Percentiles rank a stretch among this genome's conserved stretches.
These are phyloP conservation scores for Combretum micranthum DNA, from an alignment of 345 rosid species.

Conservation along the genomic window DNA sequence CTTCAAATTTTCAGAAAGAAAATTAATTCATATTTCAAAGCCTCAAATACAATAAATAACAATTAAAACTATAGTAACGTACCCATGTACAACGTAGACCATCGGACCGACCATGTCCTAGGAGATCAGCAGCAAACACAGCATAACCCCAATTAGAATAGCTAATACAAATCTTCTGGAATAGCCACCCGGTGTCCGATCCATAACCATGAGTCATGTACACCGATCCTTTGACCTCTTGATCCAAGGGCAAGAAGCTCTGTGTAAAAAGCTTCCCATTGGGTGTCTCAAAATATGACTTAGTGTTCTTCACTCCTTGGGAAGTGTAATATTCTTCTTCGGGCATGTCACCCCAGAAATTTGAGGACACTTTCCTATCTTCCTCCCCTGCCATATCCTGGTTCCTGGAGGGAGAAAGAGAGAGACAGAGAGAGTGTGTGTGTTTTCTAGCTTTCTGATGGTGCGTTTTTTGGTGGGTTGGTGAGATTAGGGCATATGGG, in stretches of 20 bases:
- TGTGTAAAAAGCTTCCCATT: conserved; percentile 81
- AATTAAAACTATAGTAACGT: neutral
- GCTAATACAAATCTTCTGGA: conserved; percentile 83
- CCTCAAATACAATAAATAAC: neutral
- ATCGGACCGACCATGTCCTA: conserved; percentile 92
- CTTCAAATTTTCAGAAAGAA: neutral
- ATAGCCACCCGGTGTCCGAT: conserved; percentile 89
- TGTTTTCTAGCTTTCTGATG: neutral
- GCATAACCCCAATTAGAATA: conserved; percentile 89
- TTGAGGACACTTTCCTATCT: conserved; percentile 26
- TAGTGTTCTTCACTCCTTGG: conserved; percentile 65
- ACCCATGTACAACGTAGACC: conserved; percentile 95
- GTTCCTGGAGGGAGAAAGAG: neutral
- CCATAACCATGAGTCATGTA: conserved; percentile 91
- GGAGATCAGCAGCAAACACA: conserved; percentile 93
- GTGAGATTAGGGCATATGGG: neutral
- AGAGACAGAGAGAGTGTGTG: neutral
- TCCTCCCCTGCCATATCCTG: conserved; percentile 9
- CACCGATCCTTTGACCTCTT: conserved; percentile 63
- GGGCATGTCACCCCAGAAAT: conserved; percentile 88
- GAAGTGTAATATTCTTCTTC: conserved; percentile 86
- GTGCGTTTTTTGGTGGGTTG: neutral
- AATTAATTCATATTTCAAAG: neutral
- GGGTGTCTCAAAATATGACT: conserved; percentile 81
- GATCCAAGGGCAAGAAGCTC: conserved; percentile 68